These are phyloP conservation scores for Fusarium musae DNA, from an alignment of 2,329 filamentous ascomycete species.

Conservation along the genomic window DNA sequence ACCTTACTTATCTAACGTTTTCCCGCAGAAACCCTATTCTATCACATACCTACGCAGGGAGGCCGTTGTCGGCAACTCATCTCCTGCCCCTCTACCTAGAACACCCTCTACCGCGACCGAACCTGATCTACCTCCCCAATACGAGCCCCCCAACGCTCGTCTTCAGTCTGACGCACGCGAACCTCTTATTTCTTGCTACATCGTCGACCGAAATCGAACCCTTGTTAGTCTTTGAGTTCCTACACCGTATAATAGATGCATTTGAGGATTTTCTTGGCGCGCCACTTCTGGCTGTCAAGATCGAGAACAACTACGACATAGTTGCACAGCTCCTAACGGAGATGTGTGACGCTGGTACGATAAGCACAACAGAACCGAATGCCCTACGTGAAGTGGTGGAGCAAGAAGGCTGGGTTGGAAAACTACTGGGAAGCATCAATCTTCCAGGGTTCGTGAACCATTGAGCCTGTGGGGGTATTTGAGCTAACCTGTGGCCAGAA, in stretches of 20 bases:
- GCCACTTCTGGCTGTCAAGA: slow-evolving; percentile 84
- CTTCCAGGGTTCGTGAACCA: slow-evolving; percentile 71
- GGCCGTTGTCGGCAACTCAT: slow-evolving; percentile 79
- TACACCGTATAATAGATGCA: slow-evolving; percentile 91
- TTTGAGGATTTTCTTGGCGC: slow-evolving; percentile 94
- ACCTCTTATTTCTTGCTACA: slow-evolving; percentile 86
- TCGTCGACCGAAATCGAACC: slow-evolving; percentile 89
- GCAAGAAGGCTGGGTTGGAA: slow-evolving; percentile 89
- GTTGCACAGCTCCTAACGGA: slow-evolving; percentile 92
- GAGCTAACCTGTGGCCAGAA: slow-evolving; percentile 48
- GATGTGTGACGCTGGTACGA: slow-evolving; percentile 94
- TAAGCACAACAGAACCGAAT: slow-evolving; percentile 93
- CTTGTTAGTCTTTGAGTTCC: slow-evolving; percentile 89
- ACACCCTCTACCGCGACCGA: slow-evolving; percentile 82
- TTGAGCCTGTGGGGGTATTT: neutral
- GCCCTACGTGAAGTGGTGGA: slow-evolving; percentile 91
- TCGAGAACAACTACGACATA: slow-evolving; percentile 92
- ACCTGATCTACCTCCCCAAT: slow-evolving; percentile 84
- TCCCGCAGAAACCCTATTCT: slow-evolving; percentile 78
- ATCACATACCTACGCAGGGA: slow-evolving; percentile 87
- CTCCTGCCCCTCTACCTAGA: slow-evolving; percentile 89
- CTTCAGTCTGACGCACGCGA: slow-evolving; percentile 88
- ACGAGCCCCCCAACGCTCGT: slow-evolving; percentile 87
- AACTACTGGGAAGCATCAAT: slow-evolving; percentile 86
- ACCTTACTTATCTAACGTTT: slow-evolving; percentile 37